phyloP scores from a whole-genome alignment of 2,329 filamentous ascomycete genomes.

The Trichoderma sp. region DNA sequence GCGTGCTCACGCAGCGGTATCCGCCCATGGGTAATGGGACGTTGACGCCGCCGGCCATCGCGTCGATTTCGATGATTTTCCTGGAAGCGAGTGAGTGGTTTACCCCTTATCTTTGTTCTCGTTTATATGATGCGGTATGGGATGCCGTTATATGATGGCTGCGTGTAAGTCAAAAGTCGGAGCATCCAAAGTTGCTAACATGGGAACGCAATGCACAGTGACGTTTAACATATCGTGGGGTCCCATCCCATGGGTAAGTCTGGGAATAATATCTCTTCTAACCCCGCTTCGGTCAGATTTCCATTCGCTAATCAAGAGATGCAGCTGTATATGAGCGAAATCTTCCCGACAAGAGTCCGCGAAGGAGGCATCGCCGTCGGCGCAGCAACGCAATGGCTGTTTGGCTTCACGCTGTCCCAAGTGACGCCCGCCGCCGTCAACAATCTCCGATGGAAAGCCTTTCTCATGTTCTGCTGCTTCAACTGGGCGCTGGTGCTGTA shows the following conservation, averaged over 20 bases:
- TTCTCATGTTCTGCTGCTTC: constrained; percentile 43
- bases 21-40: constrained; percentile 35
- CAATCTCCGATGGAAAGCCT: constrained; percentile 47
- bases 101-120: not conserved
- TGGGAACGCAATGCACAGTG: constrained; percentile 26
- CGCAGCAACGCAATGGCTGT: constrained; percentile 50
- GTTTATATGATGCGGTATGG: not conserved
- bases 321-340: constrained; percentile 44
- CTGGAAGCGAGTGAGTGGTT: constrained; percentile 40
- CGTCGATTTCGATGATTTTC: constrained; percentile 50
- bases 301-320: not conserved
- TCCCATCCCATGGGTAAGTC: constrained; percentile 29
- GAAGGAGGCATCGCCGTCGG: constrained; percentile 49
- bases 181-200: not conserved
- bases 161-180: not conserved
- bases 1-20: constrained; percentile 45
- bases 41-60: constrained; percentile 41
- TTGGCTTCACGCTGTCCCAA: constrained; percentile 49
- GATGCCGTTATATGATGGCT: not conserved
- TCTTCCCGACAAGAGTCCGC: constrained; percentile 51
- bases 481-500: constrained; percentile 18
- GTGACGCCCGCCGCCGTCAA: constrained; percentile 47
- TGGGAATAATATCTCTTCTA: not conserved
- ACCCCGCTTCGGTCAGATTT: not conserved
- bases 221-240: constrained; percentile 34